Percentiles rank a stretch among this genome's conserved stretches.
Evolutionary conservation across 1,139 yeast genomes (phyloP).

Genomic region (Sugiyamaella castrensis): DNA sequence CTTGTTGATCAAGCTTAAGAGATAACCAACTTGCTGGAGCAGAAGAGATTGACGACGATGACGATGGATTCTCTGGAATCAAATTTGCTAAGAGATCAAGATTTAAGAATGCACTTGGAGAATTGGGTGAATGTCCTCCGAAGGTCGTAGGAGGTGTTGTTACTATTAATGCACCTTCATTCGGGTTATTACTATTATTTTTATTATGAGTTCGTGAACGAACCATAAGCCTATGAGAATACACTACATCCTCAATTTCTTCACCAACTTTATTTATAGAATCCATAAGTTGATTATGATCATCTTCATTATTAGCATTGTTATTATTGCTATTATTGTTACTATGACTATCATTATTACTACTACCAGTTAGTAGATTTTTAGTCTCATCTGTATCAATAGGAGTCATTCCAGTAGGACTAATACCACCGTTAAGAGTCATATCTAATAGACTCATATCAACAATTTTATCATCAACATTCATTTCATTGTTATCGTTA

Average conservation of each 20-base stretch:
- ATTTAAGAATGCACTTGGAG: slow-evolving; percentile 1
- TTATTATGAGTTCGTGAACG: slow-evolving; percentile 1
- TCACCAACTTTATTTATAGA: neutral
- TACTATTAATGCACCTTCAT: neutral
- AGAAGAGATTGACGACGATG: slow-evolving; percentile 9
- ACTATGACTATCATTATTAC: neutral
- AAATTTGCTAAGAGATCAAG: slow-evolving; percentile 4
- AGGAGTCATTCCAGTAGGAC: neutral
- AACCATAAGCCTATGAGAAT: slow-evolving; percentile 1
- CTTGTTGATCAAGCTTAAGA: slow-evolving; percentile 43
- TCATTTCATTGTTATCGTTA: no score
- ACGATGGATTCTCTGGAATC: slow-evolving; percentile 6
- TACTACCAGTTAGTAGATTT: neutral
- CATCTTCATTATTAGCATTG: neutral
- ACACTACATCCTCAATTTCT: slow-evolving; percentile 5
- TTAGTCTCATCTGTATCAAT: neutral
- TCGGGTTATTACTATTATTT: neutral
- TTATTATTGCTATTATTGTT: slow-evolving; percentile 3
- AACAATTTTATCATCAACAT: no score
- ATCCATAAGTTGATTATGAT: slow-evolving; percentile 1
- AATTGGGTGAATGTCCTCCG: no score
- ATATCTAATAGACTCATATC: no score
- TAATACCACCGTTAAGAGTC: no score
- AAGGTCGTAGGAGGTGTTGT: no score
- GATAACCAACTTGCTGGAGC: slow-evolving; percentile 21